Evolutionary conservation across 2,329 filamentous ascomycete species (phyloP), one percentile per base, ranked within the genome.

Genomic region (Aciculosporium take): DNA sequence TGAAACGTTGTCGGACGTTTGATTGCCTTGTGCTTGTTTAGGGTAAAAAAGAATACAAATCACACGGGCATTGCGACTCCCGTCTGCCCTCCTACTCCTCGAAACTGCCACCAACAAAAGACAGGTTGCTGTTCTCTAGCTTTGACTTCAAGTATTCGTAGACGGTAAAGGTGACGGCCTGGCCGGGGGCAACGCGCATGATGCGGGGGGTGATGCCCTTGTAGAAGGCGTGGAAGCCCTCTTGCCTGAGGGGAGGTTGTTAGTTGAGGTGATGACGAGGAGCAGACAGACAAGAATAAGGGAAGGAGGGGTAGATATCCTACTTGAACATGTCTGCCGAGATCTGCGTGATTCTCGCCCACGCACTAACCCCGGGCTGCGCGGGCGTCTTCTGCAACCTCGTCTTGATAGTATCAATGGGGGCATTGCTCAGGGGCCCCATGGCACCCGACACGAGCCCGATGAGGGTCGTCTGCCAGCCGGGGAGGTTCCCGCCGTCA

Each of bases 401-500:
- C 32, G 91, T 98, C 78, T 98, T 98, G 69, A 98, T 96, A 30
- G 91, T 98, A 58, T 98, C 91, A 58, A 98, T 96, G 18, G 91
- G 91, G 23, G 93, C 91, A 59, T 98, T 98, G 53, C 84, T 91
- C 56, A 98, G 74, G 5, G 91, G 91, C 1, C 91, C 91, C 76
- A 98, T 93, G 46, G 91, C 91, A 51, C 91, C 91, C 41, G 79
- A 85, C 21, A 98, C 80, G 42, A 98, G 72, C 27, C 88, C 91
- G 51, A 96, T 94, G 6, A 89, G 39, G 5, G 86, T 88, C 2
- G 91, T 98, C 66, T 96, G 87, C 65, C 82, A 96, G 40, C 78
- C 76, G 2, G 91, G 89, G 32, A 98, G 69, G 51, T 78, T 77
- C 13, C 59, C 60, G 48, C 74, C 65, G 40, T 68, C 69, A 46